A percentile compares a stretch with the other conserved stretches of the same genome.
These are phyloP conservation scores for Geosmithia flava DNA, from an alignment of 2,329 filamentous ascomycete genomes.

Conservation along the genomic window DNA sequence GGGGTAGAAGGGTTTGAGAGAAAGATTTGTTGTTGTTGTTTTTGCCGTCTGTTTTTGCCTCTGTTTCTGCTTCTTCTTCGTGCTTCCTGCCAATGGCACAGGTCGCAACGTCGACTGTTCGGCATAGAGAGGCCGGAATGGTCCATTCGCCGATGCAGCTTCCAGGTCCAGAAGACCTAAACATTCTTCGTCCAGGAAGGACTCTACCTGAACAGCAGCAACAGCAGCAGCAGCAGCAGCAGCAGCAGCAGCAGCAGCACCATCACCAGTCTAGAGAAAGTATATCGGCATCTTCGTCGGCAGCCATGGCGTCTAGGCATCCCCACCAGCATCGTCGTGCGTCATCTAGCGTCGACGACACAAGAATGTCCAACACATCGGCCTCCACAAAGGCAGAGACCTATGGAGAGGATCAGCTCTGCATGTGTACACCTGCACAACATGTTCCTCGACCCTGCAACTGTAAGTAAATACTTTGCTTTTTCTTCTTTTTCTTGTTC, in stretches of 20 bases:
- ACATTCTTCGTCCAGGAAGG: not conserved
- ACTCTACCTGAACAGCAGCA: not conserved
- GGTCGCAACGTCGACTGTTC: conserved; percentile 1
- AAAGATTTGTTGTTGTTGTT: too few relatives aligned
- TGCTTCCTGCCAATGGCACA: conserved; percentile 1
- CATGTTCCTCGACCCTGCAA: conserved; percentile 48
- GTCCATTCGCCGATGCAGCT: conserved; percentile 1
- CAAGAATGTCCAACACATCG: not conserved
- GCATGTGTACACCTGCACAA: conserved; percentile 42
- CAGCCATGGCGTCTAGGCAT: not conserved
- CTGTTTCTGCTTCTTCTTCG: not conserved
- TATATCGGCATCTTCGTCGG: not conserved
- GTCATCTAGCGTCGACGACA: not conserved
- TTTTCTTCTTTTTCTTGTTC: conserved; percentile 5
- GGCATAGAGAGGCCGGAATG: conserved; percentile 1
- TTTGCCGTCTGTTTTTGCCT: not conserved
- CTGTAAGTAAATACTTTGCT: conserved; percentile 27
- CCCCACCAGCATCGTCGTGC: not conserved
- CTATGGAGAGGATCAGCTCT: conserved; percentile 31
- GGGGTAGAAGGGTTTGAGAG: not conserved
- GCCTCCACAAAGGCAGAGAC: conserved; percentile 13
- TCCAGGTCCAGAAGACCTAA: not conserved
- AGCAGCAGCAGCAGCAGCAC: too few relatives aligned
- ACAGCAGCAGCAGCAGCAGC: not conserved
- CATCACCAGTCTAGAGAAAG: not conserved